These are phyloP conservation scores for Amyloporia xantha DNA, from an alignment of 768 basidiomycete species.

Conservation along the genomic window DNA sequence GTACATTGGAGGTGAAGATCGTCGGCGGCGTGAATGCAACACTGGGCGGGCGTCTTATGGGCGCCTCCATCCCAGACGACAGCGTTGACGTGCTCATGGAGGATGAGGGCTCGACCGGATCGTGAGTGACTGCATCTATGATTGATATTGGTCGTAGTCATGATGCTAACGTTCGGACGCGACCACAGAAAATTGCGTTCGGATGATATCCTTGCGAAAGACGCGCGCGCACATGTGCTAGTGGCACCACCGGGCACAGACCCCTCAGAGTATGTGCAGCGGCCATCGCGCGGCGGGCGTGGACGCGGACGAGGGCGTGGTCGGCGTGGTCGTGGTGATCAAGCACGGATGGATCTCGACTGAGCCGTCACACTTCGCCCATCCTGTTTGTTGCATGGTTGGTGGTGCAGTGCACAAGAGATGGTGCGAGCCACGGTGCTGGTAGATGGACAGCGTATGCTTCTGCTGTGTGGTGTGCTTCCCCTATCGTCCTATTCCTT, in stretches of 20 bases:
- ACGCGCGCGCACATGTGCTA: constrained; percentile 62
- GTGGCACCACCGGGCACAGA: constrained; percentile 63
- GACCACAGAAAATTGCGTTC: constrained; percentile 74
- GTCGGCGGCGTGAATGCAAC: constrained; percentile 52
- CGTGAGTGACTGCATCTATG: constrained; percentile 38
- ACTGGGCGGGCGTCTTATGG: constrained; percentile 48
- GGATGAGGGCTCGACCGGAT: constrained; percentile 33
- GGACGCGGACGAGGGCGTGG: constrained; percentile 29
- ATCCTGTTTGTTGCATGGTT: background rate
- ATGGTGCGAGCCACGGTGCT: no score
- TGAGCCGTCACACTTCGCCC: background rate
- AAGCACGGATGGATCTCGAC: constrained; percentile 49
- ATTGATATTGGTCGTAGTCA: no score
- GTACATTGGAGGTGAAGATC: constrained; percentile 56
- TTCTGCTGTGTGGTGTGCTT: background rate
- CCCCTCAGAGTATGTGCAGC: constrained; percentile 42
- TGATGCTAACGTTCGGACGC: no score
- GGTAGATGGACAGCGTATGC: background rate
- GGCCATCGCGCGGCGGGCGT: constrained; percentile 20
- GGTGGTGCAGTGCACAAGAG: no score
- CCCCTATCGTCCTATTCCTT: background rate
- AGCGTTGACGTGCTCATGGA: constrained; percentile 53
- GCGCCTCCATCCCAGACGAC: constrained; percentile 38
- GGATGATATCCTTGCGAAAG: constrained; percentile 59
- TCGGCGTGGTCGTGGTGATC: constrained; percentile 29